A percentile compares a stretch with the other conserved stretches of the same genome.
Evolutionary conservation across 441 rosid genomes (phyloP).

Genomic region (Viola pubescens): DNA sequence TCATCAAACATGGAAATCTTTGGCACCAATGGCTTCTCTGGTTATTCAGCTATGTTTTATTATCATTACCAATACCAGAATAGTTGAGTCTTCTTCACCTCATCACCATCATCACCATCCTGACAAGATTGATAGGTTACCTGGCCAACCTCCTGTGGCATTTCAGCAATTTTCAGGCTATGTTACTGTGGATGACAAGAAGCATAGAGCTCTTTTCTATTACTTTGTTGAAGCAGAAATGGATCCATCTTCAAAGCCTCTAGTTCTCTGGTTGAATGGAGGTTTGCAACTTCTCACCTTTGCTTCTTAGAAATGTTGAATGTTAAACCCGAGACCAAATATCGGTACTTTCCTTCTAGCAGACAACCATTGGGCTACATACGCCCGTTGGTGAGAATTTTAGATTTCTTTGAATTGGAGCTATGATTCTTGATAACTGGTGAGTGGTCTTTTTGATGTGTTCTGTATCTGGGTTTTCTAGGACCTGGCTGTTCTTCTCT

Average conservation of each 20-base stretch:
- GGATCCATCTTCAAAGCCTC: constrained; percentile 71
- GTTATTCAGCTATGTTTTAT: constrained; percentile 24
- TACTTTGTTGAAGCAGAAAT: constrained; percentile 87
- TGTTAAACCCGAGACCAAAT: no score
- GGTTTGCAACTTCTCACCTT: constrained; percentile 31
- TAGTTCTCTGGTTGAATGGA: constrained; percentile 98
- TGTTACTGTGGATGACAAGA: constrained; percentile 59
- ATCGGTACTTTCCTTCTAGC: no score
- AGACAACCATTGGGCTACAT: no score
- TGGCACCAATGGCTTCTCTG: constrained; percentile 34
- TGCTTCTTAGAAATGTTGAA: constrained; percentile 1
- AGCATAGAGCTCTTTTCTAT: constrained; percentile 77
- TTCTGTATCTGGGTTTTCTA: constrained; percentile 21
- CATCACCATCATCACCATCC: constrained; percentile 21
- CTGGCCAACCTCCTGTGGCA: constrained; percentile 81
- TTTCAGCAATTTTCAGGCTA: constrained; percentile 86
- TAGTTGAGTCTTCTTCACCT: constrained; percentile 22
- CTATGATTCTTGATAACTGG: no score
- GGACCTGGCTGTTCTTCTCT: constrained; percentile 98
- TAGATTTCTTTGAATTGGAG: constrained; percentile 4
- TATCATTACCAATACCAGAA: not conserved
- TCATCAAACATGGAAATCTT: constrained; percentile 31
- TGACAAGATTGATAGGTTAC: constrained; percentile 49
- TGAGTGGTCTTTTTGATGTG: not conserved
- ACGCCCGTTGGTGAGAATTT: not conserved